These are phyloP conservation scores for Suillus paluster DNA, from an alignment of 768 basidiomycete species.

Conservation along the genomic window DNA sequence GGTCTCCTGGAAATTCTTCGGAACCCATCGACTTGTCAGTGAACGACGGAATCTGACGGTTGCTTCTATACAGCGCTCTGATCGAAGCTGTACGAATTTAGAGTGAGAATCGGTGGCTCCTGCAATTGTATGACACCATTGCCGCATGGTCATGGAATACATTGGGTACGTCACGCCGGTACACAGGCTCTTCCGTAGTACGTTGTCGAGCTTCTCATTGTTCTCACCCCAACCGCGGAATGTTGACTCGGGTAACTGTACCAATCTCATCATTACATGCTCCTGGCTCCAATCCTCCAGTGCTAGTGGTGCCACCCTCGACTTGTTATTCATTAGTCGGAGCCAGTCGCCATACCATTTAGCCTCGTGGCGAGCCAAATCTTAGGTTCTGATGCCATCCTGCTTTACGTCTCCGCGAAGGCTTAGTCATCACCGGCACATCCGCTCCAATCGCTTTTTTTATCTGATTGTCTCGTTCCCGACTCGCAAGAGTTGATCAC, in stretches of 20 bases:
- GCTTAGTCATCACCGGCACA: not conserved
- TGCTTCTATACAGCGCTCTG: too few relatives aligned
- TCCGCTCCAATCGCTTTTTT: constrained; percentile 2
- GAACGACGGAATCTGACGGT: too few relatives aligned
- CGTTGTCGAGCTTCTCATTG: not conserved
- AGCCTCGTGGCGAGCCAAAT: not conserved
- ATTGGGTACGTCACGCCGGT: not conserved
- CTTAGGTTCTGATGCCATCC: not conserved
- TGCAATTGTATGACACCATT: not conserved
- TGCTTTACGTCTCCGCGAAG: not conserved
- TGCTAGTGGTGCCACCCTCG: not conserved
- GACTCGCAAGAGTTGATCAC: too few relatives aligned
- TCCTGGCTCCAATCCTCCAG: not conserved
- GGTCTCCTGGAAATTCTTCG: not conserved
- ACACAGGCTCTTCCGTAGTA: not conserved
- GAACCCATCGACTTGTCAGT: not conserved
- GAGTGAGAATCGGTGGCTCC: too few relatives aligned
- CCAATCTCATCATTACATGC: not conserved
- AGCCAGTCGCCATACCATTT: not conserved
- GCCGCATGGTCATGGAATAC: not conserved
- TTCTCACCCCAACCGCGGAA: not conserved
- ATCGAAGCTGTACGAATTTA: too few relatives aligned
- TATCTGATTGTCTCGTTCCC: not conserved
- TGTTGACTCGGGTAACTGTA: too few relatives aligned
- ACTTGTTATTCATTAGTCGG: not conserved